A percentile compares a stretch with the other conserved stretches of the same genome.
Evolutionary conservation across 768 basidiomycete genomes (phyloP).

Genomic region (Clavulina sp.): DNA sequence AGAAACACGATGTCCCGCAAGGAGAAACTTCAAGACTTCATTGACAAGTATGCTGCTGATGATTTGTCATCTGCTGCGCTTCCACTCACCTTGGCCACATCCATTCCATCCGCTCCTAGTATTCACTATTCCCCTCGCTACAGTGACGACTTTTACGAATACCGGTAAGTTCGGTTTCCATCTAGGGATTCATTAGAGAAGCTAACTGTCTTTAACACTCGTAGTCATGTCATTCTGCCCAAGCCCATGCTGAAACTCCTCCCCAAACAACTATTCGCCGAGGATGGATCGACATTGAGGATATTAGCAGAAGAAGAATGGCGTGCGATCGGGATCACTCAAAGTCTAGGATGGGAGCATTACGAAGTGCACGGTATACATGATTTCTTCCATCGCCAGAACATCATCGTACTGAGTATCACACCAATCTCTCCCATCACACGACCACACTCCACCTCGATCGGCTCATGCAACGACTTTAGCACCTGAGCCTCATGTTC

Average conservation of each 20-base stretch:
- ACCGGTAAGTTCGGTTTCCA: constrained; percentile 20
- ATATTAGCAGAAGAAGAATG: constrained; percentile 79
- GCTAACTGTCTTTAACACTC: background rate
- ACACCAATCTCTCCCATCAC: constrained; percentile 4
- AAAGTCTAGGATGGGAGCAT: constrained; percentile 93
- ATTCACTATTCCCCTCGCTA: constrained; percentile 88
- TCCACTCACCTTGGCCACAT: too few relatives aligned
- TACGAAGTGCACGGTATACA: constrained; percentile 77
- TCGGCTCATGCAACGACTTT: background rate
- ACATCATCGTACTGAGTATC: background rate
- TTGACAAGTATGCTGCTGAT: too few relatives aligned
- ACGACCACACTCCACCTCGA: constrained; percentile 3
- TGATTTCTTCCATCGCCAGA: background rate
- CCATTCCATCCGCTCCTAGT: constrained; percentile 28
- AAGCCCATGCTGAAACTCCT: constrained; percentile 88
- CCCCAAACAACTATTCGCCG: constrained; percentile 66
- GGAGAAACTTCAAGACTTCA: too few relatives aligned
- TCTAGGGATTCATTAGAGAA: background rate
- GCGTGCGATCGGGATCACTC: constrained; percentile 90
- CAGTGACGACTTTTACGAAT: constrained; percentile 83
- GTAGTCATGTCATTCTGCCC: constrained; percentile 85
- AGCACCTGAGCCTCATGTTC: constrained; percentile 88
- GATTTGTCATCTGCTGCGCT: too few relatives aligned
- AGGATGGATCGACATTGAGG: constrained; percentile 54
- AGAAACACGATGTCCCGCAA: too few relatives aligned